Conservation (phyloP, 2,329 filamentous ascomycete species). For the Sarocladium brachiariae region DNA sequence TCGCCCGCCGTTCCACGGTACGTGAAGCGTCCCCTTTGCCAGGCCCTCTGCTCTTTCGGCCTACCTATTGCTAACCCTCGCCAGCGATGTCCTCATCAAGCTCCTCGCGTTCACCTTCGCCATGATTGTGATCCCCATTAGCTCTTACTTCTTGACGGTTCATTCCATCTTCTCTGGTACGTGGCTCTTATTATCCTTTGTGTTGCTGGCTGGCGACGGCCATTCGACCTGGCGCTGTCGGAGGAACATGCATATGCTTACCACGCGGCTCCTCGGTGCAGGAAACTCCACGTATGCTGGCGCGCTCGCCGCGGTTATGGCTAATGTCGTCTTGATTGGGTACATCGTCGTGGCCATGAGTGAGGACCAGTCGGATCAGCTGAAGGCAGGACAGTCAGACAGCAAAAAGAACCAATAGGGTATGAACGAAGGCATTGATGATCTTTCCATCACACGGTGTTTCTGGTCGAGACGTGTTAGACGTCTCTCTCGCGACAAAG, state of each 20-base stretch:
- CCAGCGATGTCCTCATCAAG: constrained; percentile 78
- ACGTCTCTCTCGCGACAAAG: too few relatives aligned
- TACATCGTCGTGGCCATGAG: constrained; percentile 89
- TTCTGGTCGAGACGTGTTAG: too few relatives aligned
- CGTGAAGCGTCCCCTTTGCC: constrained; percentile 29
- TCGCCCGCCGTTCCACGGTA: constrained; percentile 79
- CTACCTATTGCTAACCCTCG: background rate
- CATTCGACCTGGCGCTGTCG: too few relatives aligned
- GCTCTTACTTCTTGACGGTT: constrained; percentile 79
- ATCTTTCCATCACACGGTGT: too few relatives aligned
- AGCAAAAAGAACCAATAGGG: constrained; percentile 43
- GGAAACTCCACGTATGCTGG: constrained; percentile 87
- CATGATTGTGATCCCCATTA: constrained; percentile 83
- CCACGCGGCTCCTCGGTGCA: constrained; percentile 26
- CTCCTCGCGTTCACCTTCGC: constrained; percentile 83
- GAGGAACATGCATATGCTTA: background rate
- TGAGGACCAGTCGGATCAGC: constrained; percentile 60
- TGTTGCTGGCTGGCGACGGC: too few relatives aligned
- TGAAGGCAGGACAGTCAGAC: constrained; percentile 34
- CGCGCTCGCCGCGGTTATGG: constrained; percentile 76
- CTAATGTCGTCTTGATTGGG: constrained; percentile 83
- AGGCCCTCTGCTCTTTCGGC: constrained; percentile 8
- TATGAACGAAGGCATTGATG: constrained; percentile 12
- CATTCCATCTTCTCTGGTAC: constrained; percentile 71
- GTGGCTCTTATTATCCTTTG: constrained; percentile 17